Evolutionary conservation across 371 early-diverging fungal genomes (phyloP), one percentile per base, ranked within the genome.

Genomic region (Circinella umbellata): DNA sequence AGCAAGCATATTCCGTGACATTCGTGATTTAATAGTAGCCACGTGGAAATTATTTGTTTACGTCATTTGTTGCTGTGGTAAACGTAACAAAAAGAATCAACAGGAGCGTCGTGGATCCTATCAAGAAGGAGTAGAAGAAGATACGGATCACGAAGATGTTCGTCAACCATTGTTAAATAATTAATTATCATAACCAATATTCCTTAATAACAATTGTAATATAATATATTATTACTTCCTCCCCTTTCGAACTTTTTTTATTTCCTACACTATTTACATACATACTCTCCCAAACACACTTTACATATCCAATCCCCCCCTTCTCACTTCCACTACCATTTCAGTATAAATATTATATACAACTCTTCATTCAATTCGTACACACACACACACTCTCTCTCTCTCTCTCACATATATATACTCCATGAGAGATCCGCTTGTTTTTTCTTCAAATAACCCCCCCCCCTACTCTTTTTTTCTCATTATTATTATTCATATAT

Each of bases 1-100:
- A 66, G 65, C 79, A 5, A 79, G 72, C 67, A 13, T 81, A 3
- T 73, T 76, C 37, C 62, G 63, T 46, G 79, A 81, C 51, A 67
- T 78, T 34, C 72, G 72, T 57, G 20, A 67, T 11, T 36, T 67
- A 0, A 27, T 71, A 11, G 63, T 69, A n/a, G 42, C 54, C 17
- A 7, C 54, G 0, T 64, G 53, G 51, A 64, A 53, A 38, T 51
- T 64, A 4, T 36, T 49, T 46, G 65, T 49, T 4, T 48, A 48
- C 17, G 10, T 35, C 4, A 6, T 53, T 2, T 64, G 65, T 35
- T 35, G 65, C 36, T 35, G 53, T 34, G 34, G 53, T 20, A n/a
- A 10, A 37, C 53, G 65, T 15, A 48, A 42, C 27, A 47, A 20
- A 42, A 34, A 63, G 1, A 13, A 63, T 47, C 18, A 27, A 2